Conservation (phyloP, 768 basidiomycete genomes). For the Auricularia auricula-judae region DNA sequence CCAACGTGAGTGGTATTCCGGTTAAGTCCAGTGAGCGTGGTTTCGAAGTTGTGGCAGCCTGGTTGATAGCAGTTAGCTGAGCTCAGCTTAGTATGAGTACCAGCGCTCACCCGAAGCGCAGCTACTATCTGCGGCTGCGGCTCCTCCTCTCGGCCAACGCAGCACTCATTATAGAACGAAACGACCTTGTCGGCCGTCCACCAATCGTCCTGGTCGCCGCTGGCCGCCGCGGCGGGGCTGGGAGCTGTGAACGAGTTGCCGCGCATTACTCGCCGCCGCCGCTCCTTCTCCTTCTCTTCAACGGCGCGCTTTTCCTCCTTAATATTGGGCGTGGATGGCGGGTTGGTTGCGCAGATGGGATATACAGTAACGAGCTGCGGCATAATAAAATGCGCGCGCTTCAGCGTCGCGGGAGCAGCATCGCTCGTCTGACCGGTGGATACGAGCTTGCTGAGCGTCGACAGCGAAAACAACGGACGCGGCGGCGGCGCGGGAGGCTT, state of each 20-base stretch:
- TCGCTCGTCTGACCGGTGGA: conserved; percentile 35
- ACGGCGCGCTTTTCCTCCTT: conserved; percentile 76
- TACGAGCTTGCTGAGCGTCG: conserved; percentile 60
- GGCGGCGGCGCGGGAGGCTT: conserved; percentile 64
- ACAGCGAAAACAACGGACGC: conserved; percentile 50
- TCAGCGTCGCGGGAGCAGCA: conserved; percentile 46
- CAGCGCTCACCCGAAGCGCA: conserved; percentile 51
- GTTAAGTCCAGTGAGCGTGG: conserved; percentile 76
- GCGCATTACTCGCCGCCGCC: conserved; percentile 53
- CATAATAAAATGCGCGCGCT: conserved; percentile 84
- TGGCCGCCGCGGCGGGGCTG: conserved; percentile 9
- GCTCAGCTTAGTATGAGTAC: conserved; percentile 16
- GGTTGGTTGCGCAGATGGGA: conserved; percentile 75
- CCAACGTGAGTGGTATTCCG: conserved; percentile 58
- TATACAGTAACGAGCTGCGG: conserved; percentile 81
- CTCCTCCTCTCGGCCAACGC: conserved; percentile 60
- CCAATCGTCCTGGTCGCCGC: conserved; percentile 43
- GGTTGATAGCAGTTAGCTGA: conserved; percentile 1
- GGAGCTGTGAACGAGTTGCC: conserved; percentile 27
- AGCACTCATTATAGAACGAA: conserved; percentile 80
- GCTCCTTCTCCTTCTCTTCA: conserved; percentile 62
- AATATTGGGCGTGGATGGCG: conserved; percentile 69
- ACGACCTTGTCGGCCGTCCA: conserved; percentile 83
- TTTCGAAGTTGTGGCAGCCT: conserved; percentile 41
- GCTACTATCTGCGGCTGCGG: conserved; percentile 53